Evolutionary conservation across 768 basidiomycete species (phyloP), one percentile per base, ranked within the genome.

Genomic region (Auricularia sp.): DNA sequence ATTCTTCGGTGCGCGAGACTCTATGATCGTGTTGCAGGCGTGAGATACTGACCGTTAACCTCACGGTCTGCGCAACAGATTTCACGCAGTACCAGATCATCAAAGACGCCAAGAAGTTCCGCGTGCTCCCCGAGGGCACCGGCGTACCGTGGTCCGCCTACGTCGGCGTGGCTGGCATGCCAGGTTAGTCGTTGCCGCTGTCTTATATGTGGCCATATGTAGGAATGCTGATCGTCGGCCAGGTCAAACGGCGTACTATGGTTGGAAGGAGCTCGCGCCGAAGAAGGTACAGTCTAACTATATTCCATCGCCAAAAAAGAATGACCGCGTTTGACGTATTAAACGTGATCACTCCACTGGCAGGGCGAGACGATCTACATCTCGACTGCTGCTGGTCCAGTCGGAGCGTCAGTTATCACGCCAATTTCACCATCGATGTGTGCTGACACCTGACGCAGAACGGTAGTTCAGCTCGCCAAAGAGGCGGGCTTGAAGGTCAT

Each of bases 301-400:
- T 10, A 3, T 16, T 33, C 11, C 5, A n/a, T 33, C 23, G 3
- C 62, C 29, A 29, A 29, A 29, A 29, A 29, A 29, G 29, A 29
- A 29, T 29, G 2, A 29, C 29, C 29, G 29, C 29, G 29, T 29
- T 29, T 29, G 29, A 29, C 29, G 29, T 0, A 16, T 21, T 10
- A 12, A 11, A 10, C 14, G 16, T 36, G 61, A 34, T 16, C 29
- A 18, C 35, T 42, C 29, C 23, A 47, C 11, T 23, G 33, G 16
- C 53, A 79, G 76, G 83, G 83, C 7, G 81, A 85, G 65, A 76
- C 74, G 1, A 79, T 76, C 18, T 85, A 83, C 66, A 77, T 86
- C 16, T 75, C 74, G 1, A 74, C 80, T 3, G 83, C 77, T 0
- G 75, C 77, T 8, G 80, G 80, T 67, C 54, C 85, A 16, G 87